Percentiles rank a stretch among this genome's conserved stretches.
These are phyloP conservation scores for Talaromyces verruculosus DNA, from an alignment of 2,329 filamentous ascomycete species.

Conservation along the genomic window DNA sequence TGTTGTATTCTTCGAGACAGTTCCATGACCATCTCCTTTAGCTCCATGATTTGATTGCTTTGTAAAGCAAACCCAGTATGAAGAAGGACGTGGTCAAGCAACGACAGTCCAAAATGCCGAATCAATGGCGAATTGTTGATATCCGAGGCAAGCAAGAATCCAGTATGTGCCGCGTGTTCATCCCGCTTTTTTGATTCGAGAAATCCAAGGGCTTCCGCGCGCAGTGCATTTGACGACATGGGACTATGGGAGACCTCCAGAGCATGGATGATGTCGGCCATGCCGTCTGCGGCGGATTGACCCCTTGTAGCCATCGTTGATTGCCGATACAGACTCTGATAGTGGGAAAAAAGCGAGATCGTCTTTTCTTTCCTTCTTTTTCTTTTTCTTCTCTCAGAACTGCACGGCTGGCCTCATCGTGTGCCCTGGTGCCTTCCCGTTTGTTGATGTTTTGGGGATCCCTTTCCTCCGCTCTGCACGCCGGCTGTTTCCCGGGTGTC, in stretches of 20 bases:
- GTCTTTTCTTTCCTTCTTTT: neutral
- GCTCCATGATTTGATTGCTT: conserved; percentile 62
- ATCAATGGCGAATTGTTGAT: conserved; percentile 74
- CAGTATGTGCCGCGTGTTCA: conserved; percentile 77
- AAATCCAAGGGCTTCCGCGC: conserved; percentile 78
- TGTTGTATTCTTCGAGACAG: conserved; percentile 70
- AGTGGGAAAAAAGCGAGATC: neutral
- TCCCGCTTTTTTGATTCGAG: conserved; percentile 82
- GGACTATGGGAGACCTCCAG: conserved; percentile 85
- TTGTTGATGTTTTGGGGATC: neutral
- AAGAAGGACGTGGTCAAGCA: conserved; percentile 85
- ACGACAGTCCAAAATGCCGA: conserved; percentile 87
- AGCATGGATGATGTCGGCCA: conserved; percentile 69
- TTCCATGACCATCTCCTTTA: conserved; percentile 75
- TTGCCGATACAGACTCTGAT: neutral
- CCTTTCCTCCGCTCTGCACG: neutral
- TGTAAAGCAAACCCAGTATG: conserved; percentile 78
- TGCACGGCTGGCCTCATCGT: conserved; percentile 14
- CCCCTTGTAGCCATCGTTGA: conserved; percentile 36
- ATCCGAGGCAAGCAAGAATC: conserved; percentile 78
- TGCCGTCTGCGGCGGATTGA: conserved; percentile 38
- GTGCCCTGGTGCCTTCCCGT: neutral
- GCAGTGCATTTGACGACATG: conserved; percentile 74
- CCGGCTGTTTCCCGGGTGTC: neutral
- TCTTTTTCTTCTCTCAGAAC: conserved; percentile 8